Conservation (phyloP, 208 protist species). For the Porcisia hertigi region DNA sequence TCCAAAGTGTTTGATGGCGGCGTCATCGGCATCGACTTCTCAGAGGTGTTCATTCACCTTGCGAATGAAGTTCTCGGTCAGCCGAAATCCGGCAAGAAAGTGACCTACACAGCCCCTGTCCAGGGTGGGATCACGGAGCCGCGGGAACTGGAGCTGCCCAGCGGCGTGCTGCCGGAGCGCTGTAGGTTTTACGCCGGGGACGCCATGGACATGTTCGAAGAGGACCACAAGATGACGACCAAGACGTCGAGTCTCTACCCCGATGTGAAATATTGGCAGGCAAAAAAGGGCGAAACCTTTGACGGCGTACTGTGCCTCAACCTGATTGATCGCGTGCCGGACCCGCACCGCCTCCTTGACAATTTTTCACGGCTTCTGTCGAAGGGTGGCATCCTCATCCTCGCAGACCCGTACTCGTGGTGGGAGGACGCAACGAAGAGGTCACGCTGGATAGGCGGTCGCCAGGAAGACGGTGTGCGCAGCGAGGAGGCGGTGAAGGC, state of each 20-base stretch:
- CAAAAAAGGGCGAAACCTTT: constrained; percentile 57
- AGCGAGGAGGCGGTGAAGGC: constrained; percentile 70
- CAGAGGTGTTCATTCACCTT: constrained; percentile 68
- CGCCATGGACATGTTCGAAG: constrained; percentile 61
- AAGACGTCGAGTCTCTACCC: constrained; percentile 29
- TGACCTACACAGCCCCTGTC: constrained; percentile 56
- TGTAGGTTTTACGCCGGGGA: constrained; percentile 65
- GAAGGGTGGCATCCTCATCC: constrained; percentile 70
- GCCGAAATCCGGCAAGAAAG: constrained; percentile 19
- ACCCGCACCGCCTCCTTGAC: constrained; percentile 64
- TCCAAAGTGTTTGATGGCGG: constrained; percentile 70
- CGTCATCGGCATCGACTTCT: constrained; percentile 82
- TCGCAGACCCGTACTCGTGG: constrained; percentile 89
- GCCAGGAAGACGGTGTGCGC: constrained; percentile 34
- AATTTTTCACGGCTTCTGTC: constrained; percentile 44
- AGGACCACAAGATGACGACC: constrained; percentile 23
- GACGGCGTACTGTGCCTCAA: constrained; percentile 81
- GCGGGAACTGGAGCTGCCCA: constrained; percentile 32
- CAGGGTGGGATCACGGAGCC: constrained; percentile 61
- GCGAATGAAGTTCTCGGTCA: constrained; percentile 46
- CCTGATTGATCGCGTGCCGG: constrained; percentile 80
- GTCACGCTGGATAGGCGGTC: constrained; percentile 77
- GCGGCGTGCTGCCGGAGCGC: constrained; percentile 39
- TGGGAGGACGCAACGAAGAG: constrained; percentile 65
- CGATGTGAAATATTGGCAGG: constrained; percentile 60